phyloP scores from a whole-genome alignment of 1,139 yeast genomes.

The Meyerozyma carpophila region DNA sequence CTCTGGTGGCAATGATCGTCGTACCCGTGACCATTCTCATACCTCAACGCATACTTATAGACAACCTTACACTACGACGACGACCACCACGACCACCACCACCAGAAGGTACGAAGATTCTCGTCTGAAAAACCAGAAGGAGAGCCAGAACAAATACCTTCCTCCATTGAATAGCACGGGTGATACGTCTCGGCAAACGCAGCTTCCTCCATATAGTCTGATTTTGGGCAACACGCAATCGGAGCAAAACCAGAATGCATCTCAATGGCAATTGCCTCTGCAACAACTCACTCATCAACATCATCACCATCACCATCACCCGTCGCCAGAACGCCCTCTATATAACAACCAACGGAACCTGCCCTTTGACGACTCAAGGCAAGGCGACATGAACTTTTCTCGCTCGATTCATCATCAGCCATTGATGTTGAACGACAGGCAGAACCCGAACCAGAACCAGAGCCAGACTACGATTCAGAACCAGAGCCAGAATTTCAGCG shows the following conservation, averaged over 20 bases:
- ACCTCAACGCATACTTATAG: neutral
- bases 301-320: slow-evolving; percentile 5
- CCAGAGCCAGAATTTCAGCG: too few species aligned
- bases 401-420: neutral
- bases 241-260: neutral
- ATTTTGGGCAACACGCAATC: neutral
- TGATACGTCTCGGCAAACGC: neutral
- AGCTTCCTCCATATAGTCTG: neutral
- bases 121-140: neutral
- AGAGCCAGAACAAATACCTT: neutral
- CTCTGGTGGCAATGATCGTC: neutral
- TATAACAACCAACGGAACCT: neutral
- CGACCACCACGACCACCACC: slow-evolving; percentile 10
- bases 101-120: slow-evolving; percentile 2
- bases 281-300: neutral
- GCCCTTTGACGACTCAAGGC: neutral
- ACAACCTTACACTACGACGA: slow-evolving; percentile 7
- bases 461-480: too few species aligned
- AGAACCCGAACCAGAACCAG: neutral
- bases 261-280: neutral
- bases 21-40: neutral
- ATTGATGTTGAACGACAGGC: neutral
- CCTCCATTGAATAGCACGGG: neutral
- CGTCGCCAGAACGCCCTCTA: neutral
- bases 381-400: neutral